Evolutionary conservation across 2,329 filamentous ascomycete species (phyloP).

Genomic region (Monosporascus sp.): DNA sequence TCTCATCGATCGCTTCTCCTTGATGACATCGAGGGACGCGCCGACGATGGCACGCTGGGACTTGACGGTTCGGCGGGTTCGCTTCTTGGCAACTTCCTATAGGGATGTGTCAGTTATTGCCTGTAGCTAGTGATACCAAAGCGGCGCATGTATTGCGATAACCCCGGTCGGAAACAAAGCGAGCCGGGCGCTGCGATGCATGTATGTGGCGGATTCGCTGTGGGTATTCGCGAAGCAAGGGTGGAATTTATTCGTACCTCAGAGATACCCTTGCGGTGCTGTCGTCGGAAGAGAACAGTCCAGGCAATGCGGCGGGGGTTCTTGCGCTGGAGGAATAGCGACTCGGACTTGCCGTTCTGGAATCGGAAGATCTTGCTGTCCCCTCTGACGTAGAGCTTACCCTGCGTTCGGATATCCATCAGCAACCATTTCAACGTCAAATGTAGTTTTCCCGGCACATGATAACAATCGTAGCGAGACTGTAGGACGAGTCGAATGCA

Average conservation of each 20-base stretch:
- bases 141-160: too few relatives aligned
- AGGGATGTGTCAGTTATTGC: slow-evolving; percentile 33
- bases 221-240: not conserved
- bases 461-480: slow-evolving; percentile 1
- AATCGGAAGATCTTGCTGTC: slow-evolving; percentile 99
- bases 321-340: slow-evolving; percentile 99
- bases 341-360: slow-evolving; percentile 99
- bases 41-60: slow-evolving; percentile 97
- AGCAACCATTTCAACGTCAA: slow-evolving; percentile 14
- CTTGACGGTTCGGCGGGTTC: slow-evolving; percentile 96
- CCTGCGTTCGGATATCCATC: slow-evolving; percentile 49
- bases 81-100: slow-evolving; percentile 99
- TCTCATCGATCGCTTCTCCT: slow-evolving; percentile 93
- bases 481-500: not conserved
- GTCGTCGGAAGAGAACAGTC: slow-evolving; percentile 96
- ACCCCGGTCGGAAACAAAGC: too few relatives aligned
- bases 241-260: slow-evolving; percentile 66
- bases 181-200: too few relatives aligned
- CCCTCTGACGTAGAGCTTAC: slow-evolving; percentile 98
- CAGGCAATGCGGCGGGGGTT: slow-evolving; percentile 99
- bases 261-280: slow-evolving; percentile 99
- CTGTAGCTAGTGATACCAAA: too few relatives aligned
- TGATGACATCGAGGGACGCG: slow-evolving; percentile 99
- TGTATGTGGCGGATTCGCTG: too few relatives aligned
- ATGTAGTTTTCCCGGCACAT: not conserved